Base-by-base conservation (phyloP, 768 basidiomycete species). In the Tricholoma terreum region DNA sequence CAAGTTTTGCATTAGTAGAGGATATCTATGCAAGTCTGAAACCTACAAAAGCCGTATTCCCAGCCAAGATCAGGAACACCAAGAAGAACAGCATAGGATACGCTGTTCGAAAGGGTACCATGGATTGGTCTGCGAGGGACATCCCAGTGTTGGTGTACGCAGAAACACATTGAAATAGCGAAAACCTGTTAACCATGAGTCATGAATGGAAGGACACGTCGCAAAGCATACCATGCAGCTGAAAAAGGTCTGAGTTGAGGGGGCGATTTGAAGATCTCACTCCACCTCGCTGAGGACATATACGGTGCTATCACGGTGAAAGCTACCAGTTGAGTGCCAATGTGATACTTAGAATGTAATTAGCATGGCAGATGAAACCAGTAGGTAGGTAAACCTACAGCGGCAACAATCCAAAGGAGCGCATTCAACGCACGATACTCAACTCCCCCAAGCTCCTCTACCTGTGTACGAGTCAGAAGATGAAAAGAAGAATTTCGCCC, bases 11-110 rank as follows among this genome's bases (percentile, higher is more conserved):
- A 50, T 43, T 45, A 12, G 27, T 22, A 5, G 30, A 58, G 27
- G 55, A 6, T 56, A 46, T 45, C 15, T 2, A 42, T 43, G 24
- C 24, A 50, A 40, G 42, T 34, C 46, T 46, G 30, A 48, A 36
- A 87, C 93, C 80, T 65, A 96, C 94, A 66, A 92, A 96, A 21
- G 84, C 88, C 43, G 94, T 97, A 67, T 98, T 98, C 9, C 96
- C 96, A 50, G 92, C 94, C 48, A 98, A 71, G 60, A 98, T 89
- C 22, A 92, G 73, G 46, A 94, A 72, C 0, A 84, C 77, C 79
- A 94, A 75, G 52, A 84, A 68, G 27, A 91, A 49, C 55, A 93
- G 84, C 87, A 93, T 86, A 2, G 85, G 82, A 66, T 92, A 94
- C 15, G 93, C 94, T 19, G 67, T 77, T 66, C 94, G 91, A 71